phyloP scores from a whole-genome alignment of 495 filamentous ascomycete species.

The Tuber brumale region DNA sequence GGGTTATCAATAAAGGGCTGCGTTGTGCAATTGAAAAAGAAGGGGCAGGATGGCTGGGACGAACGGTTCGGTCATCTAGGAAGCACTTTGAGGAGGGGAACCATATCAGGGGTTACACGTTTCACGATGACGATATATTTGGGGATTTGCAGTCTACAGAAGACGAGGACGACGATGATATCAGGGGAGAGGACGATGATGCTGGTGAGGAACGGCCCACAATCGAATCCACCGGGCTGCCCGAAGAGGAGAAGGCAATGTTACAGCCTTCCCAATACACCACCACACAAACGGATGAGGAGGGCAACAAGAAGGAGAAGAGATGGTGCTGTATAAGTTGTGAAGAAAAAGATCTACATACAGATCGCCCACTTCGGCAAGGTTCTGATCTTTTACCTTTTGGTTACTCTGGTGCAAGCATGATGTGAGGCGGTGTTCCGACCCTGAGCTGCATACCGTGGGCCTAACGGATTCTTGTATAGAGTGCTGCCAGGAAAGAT shows the following conservation, averaged over 20 bases:
- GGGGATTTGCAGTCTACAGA: slow-evolving; percentile 21
- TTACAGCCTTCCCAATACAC: slow-evolving; percentile 16
- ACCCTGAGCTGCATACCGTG: slow-evolving; percentile 21
- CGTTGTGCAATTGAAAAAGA: no score
- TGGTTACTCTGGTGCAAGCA: slow-evolving; percentile 10
- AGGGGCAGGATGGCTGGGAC: slow-evolving; percentile 57
- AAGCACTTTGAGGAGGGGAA: slow-evolving; percentile 58
- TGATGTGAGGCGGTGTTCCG: slow-evolving; percentile 10
- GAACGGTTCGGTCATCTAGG: slow-evolving; percentile 82
- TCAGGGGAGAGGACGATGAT: slow-evolving; percentile 12
- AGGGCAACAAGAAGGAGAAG: not conserved
- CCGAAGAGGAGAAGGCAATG: slow-evolving; percentile 8
- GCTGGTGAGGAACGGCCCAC: not conserved
- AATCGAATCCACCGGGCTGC: slow-evolving; percentile 16
- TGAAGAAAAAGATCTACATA: not conserved
- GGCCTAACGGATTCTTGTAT: slow-evolving; percentile 20
- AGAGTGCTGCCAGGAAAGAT: slow-evolving; percentile 17
- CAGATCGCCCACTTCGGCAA: not conserved
- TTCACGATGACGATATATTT: slow-evolving; percentile 28
- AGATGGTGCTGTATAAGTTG: slow-evolving; percentile 30
- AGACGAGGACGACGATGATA: slow-evolving; percentile 40
- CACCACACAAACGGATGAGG: not conserved
- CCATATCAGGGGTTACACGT: slow-evolving; percentile 25
- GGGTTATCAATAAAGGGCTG: slow-evolving; percentile 6
- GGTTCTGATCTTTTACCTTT: not conserved